Conservation (phyloP, 331 rosid species). For the Malus hybrid region DNA sequence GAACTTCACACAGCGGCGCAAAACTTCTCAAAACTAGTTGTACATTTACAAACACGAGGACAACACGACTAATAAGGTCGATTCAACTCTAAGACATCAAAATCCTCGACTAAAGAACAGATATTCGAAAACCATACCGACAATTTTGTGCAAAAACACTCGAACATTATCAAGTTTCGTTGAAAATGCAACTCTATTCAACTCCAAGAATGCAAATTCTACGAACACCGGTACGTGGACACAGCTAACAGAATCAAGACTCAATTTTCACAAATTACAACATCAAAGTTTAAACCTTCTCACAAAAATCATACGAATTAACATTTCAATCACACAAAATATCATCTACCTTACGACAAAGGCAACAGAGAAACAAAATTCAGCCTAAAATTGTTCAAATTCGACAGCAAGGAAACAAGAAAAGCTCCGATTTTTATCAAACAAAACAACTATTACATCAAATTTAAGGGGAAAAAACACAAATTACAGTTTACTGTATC, state of each 20-base stretch:
- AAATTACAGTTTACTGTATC: neutral
- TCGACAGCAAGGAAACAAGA: neutral
- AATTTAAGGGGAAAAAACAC: neutral
- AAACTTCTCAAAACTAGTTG: neutral
- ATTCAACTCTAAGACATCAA: neutral
- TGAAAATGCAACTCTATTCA: neutral
- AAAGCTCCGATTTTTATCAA: neutral
- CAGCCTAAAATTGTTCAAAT: neutral
- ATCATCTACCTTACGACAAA: neutral
- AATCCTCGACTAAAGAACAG: neutral
- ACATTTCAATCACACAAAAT: neutral
- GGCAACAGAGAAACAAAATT: neutral
- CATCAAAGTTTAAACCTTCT: neutral
- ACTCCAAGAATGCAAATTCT: neutral
- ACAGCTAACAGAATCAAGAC: neutral
- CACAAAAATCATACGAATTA: neutral
- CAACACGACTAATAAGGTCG: neutral
- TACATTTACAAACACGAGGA: neutral
- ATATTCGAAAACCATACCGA: neutral
- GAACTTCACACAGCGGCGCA: neutral
- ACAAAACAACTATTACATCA: neutral
- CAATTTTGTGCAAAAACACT: neutral
- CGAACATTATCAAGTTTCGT: neutral
- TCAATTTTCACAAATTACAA: neutral
- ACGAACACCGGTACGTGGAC: neutral